These are phyloP conservation scores for Ajuga chamaepitys DNA, from an alignment of 257 asterid species.

Conservation along the genomic window DNA sequence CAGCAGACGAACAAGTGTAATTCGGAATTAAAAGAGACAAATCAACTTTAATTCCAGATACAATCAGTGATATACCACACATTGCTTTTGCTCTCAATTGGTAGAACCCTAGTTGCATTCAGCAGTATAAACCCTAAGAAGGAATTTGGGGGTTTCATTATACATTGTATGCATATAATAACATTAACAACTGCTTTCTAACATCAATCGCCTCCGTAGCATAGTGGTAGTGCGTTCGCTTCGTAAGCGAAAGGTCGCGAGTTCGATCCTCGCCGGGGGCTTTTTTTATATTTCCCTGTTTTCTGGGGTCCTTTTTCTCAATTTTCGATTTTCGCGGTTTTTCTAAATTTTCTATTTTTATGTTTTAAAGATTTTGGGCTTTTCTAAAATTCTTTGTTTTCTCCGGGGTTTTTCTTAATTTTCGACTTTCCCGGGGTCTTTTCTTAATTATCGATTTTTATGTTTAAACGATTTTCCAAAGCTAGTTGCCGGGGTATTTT, in stretches of 20 bases:
- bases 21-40: constrained; percentile 34
- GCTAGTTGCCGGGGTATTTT: too few species aligned
- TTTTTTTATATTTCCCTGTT: not conserved
- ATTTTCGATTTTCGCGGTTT: not conserved
- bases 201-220: constrained; percentile 48
- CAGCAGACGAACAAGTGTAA: constrained; percentile 31
- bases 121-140: not conserved
- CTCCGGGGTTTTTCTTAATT: too few species aligned
- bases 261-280: constrained; percentile 99
- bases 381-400: too few species aligned
- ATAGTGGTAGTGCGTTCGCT: constrained; percentile 99
- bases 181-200: too few species aligned
- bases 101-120: constrained; percentile 21
- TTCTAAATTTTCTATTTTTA: too few species aligned
- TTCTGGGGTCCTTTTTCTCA: not conserved
- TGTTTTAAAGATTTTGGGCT: too few species aligned
- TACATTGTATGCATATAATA: too few species aligned
- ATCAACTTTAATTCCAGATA: constrained; percentile 59
- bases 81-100: constrained; percentile 26
- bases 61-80: constrained; percentile 86
- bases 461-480: too few species aligned
- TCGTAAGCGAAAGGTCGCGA: constrained; percentile 99
- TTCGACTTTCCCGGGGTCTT: too few species aligned
- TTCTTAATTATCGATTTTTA: too few species aligned
- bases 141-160: not conserved